Evolutionary conservation across 305 asterid genomes (phyloP), one percentile per base, ranked within the genome.

Genomic region (Fraxinus velutina): DNA sequence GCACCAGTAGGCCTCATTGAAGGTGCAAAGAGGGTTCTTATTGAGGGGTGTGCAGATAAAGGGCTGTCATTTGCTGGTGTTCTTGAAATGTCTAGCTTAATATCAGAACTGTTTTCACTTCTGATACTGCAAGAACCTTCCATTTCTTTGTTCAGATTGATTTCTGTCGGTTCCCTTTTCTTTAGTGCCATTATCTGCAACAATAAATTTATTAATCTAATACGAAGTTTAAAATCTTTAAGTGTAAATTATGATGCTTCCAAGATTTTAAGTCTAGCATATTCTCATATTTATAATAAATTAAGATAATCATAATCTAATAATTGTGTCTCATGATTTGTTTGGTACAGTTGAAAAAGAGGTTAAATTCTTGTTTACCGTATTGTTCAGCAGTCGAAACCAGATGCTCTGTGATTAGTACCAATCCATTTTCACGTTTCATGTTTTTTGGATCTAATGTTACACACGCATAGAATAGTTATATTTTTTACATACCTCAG

Each of bases 91-190:
- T 87, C 90, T 1, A 90, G 86, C 89, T 88, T 91, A 79, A 91
- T 86, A 73, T 91, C 93, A 9, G 90, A 89, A 74, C 90, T 92
- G 92, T 90, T 90, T 80, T 90, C 93, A 74, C 92, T 89, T 82
- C 92, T 87, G 78, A 89, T 91, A 34, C 93, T 92, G 89, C 91
- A 85, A 3, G 93, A 90, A 1, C 92, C 92, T 84, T 92, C 94
- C 78, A 91, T 91, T 83, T 91, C 95, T 80, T 91, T 91, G 92
- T 91, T 90, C 86, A 91, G 89, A 86, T 90, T 91, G 78, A 91
- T 91, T 17, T 88, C 93, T 30, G 90, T 89, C 82, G 94, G 88
- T 76, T 89, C 93, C 81, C 88, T 89, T 1, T 84, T 87, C 88
- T 90, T 92, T 82, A 90, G 86, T 76, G 89, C 90, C 91, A 89